Conservation (phyloP, 2,329 filamentous ascomycete genomes). For the Lachnellula occidentalis region DNA sequence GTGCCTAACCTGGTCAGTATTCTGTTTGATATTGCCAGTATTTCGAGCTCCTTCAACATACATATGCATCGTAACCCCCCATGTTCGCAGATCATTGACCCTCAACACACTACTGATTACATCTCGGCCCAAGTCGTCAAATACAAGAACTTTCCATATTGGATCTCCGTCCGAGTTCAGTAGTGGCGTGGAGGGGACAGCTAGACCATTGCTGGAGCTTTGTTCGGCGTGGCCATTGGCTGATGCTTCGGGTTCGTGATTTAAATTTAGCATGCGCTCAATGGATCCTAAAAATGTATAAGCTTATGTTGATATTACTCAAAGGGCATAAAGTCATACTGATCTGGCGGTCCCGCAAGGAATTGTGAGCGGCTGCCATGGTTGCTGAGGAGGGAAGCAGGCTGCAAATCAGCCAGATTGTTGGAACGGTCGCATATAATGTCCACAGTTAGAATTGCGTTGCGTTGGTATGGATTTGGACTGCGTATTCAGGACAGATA, state of each 20-base stretch:
- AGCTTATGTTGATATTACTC: slow-evolving; percentile 5
- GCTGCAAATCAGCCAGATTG: slow-evolving; percentile 30
- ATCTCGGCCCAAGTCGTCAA: slow-evolving; percentile 86
- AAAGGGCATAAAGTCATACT: slow-evolving; percentile 42
- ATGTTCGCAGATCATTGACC: slow-evolving; percentile 85
- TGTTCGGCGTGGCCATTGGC: slow-evolving; percentile 57
- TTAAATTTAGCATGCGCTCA: slow-evolving; percentile 92
- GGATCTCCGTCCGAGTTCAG: slow-evolving; percentile 83
- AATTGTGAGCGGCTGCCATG: slow-evolving; percentile 52
- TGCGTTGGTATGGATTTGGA: background rate
- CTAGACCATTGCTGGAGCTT: slow-evolving; percentile 53
- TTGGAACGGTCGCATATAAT: slow-evolving; percentile 24
- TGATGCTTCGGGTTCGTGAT: slow-evolving; percentile 57
- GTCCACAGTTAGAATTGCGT: slow-evolving; percentile 3
- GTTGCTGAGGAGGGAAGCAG: slow-evolving; percentile 22
- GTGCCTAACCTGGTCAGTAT: slow-evolving; percentile 51
- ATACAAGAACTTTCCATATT: slow-evolving; percentile 96
- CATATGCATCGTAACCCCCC: slow-evolving; percentile 97
- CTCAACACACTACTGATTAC: slow-evolving; percentile 94
- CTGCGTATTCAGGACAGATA: slow-evolving; percentile 15
- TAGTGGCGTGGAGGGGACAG: slow-evolving; percentile 69
- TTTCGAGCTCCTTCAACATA: slow-evolving; percentile 38
- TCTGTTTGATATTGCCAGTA: background rate
- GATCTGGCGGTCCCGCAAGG: slow-evolving; percentile 67
- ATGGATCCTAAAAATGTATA: slow-evolving; percentile 64